These are phyloP conservation scores for Pelagomonas calceolata DNA, from an alignment of 108 stramenopile genomes.

Conservation along the genomic window DNA sequence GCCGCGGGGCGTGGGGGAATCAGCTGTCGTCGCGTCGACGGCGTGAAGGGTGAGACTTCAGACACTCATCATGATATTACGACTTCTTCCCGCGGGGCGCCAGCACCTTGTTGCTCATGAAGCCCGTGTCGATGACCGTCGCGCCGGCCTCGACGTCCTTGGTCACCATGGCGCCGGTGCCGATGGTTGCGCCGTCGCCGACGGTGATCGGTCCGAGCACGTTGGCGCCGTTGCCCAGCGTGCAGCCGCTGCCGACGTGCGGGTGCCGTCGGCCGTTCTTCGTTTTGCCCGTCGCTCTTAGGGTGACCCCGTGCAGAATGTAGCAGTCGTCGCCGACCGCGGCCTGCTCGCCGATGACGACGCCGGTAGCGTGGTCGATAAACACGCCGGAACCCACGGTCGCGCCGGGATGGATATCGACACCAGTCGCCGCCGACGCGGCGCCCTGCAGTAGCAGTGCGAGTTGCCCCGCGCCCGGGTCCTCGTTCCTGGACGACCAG, in stretches of 20 bases:
- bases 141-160: too few species aligned
- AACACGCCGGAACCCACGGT: background rate
- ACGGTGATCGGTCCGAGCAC: conserved; percentile 5
- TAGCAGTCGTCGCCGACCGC: conserved; percentile 4
- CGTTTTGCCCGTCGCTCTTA: background rate
- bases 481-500: too few species aligned
- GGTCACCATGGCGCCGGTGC: background rate
- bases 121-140: too few species aligned
- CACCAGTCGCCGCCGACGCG: background rate
- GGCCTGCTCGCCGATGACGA: conserved; percentile 10
- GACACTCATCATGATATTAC: too few species aligned
- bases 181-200: conserved; percentile 4
- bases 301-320: conserved; percentile 6
- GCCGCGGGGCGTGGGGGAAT: too few species aligned
- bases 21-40: too few species aligned
- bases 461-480: too few species aligned
- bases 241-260: background rate
- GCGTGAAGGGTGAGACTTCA: too few species aligned
- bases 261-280: conserved; percentile 4
- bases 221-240: conserved; percentile 1
- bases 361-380: conserved; percentile 8
- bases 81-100: too few species aligned
- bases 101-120: too few species aligned
- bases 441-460: background rate
- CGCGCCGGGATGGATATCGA: conserved; percentile 12